Conservation (phyloP, 2,329 filamentous ascomycete species). For the Fonsecaea erecta region DNA sequence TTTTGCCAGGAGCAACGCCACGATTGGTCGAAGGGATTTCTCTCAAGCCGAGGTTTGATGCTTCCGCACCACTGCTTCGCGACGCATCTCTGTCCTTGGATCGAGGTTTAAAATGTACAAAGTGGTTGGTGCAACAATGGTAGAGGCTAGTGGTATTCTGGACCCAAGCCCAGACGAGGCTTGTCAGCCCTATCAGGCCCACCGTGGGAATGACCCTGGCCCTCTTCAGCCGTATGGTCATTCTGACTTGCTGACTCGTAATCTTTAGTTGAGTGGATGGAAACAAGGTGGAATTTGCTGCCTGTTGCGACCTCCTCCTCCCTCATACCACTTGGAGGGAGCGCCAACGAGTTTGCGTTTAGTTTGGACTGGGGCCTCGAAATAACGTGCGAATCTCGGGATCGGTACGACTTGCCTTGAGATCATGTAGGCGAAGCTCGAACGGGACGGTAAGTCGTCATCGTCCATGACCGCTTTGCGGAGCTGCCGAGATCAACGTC, state of each 20-base stretch:
- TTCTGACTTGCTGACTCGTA: constrained; percentile 31
- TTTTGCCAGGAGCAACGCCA: neutral
- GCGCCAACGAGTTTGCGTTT: neutral
- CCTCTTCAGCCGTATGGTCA: constrained; percentile 6
- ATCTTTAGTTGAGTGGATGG: constrained; percentile 3
- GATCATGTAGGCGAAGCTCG: neutral
- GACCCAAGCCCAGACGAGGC: constrained; percentile 1
- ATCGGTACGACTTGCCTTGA: neutral
- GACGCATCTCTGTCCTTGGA: constrained; percentile 9
- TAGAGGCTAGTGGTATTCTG: constrained; percentile 19
- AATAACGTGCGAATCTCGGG: constrained; percentile 2
- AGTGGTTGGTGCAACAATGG: constrained; percentile 10
- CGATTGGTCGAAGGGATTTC: constrained; percentile 8
- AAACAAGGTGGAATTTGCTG: constrained; percentile 19
- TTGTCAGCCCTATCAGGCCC: constrained; percentile 24
- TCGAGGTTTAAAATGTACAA: constrained; percentile 11
- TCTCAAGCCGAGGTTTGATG: neutral
- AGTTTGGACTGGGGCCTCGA: neutral
- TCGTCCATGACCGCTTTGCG: neutral
- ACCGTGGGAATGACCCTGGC: constrained; percentile 8
- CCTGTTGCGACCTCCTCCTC: constrained; percentile 13
- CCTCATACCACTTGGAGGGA: neutral
- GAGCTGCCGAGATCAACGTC: constrained; percentile 7
- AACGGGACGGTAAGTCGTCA: neutral
- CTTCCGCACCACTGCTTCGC: neutral